These are phyloP conservation scores for Curvularia verruculosa DNA, from an alignment of 2,329 filamentous ascomycete genomes.

Conservation along the genomic window DNA sequence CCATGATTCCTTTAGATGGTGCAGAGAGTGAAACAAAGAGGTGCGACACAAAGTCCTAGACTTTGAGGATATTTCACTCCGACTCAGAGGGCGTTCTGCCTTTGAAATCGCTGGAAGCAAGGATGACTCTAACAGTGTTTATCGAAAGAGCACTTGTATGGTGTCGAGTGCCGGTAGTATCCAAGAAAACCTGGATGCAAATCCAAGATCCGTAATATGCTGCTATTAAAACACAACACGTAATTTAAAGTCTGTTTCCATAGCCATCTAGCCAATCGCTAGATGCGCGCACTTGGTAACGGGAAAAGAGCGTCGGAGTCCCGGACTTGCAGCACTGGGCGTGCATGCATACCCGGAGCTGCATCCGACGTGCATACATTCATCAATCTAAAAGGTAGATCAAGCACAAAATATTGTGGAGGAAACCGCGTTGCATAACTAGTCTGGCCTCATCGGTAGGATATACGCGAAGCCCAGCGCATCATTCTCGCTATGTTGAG, in stretches of 20 bases:
- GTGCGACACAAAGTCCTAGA: not conserved
- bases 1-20: not conserved
- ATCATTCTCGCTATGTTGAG: no score
- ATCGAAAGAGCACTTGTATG: no score
- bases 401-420: not conserved
- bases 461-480: no score
- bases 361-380: not conserved
- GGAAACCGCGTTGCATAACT: not conserved
- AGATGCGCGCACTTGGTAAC: not conserved
- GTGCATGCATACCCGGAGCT: not conserved
- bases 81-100: not conserved
- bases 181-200: no score
- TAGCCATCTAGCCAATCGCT: not conserved
- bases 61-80: not conserved
- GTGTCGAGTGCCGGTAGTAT: no score
- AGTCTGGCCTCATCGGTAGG: no score
- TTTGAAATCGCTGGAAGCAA: not conserved
- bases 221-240: not conserved
- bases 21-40: not conserved
- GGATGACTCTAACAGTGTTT: not conserved
- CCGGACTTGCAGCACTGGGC: not conserved
- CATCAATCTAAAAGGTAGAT: not conserved
- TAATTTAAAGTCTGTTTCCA: not conserved
- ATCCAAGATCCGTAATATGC: not conserved
- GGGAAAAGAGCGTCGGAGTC: not conserved